Evolutionary conservation across 169 alveolate species (phyloP), one percentile per base, ranked within the genome.

Genomic region (Amoebophrya sp.): DNA sequence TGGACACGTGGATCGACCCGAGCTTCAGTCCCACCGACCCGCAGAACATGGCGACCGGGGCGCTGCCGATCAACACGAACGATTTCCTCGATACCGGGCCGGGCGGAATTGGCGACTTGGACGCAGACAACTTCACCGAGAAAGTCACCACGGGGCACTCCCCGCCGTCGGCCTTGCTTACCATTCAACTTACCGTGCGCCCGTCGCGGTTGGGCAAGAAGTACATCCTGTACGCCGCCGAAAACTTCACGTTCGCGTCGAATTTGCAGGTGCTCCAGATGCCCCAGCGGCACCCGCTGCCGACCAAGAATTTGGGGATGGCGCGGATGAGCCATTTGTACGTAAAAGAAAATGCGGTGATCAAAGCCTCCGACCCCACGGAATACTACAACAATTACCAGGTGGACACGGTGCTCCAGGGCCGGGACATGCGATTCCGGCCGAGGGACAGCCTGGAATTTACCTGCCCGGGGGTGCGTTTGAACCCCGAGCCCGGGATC

Each of bases 1-100:
- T 66, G 83, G 83, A 66, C 18, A 66, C 83, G 39, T 66, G 83
- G 83, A 66, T 66, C 83, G 83, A 66, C 35, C 83, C 83, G 0
- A 25, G 39, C 29, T 66, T 66, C 32, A 7, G 32, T 3, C 83
- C 83, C 0, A 66, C 83, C 83, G 83, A 66, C 35, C 83, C 83
- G 29, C 83, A 66, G 35, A 66, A 66, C 83, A 66, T n/a, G 83
- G 35, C 12, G 83, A 66, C 83, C 32, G 83, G 83, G 32, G 35
- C 35, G 1, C 18, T 66, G 83, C 83, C 83, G 83, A 7, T 66
- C 83, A 66, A 66, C 83, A 66, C 83, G 32, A 66, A 66, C 83
- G 83, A 66, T 25, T 66, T 66, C 83, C 35, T 66, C 38, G 83
- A 66, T 25, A 25, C 18, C 10, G 83, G 83, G 10, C 83, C 83